Base-by-base conservation (phyloP, 495 filamentous ascomycete species). In the Neurospora africana region DNA sequence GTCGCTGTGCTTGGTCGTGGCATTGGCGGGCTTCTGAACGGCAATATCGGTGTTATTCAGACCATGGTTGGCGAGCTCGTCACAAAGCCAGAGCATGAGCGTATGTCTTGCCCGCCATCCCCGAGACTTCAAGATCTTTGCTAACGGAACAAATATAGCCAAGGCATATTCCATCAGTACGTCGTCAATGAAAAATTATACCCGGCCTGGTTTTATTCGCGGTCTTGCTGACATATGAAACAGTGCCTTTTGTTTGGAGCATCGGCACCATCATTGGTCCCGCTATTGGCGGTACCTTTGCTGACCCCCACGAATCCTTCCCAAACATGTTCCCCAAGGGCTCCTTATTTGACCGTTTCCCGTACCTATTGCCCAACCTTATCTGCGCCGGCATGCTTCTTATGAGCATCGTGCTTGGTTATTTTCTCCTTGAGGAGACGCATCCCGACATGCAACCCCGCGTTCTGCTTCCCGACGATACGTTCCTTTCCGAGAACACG, bases 1-100 rank as follows among this genome's bases (percentile, higher is more conserved):
- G 78, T 91, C 65, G 93, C 93, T 7, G 81, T 97, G 47, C 71
- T 85, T 41, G 94, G 92, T 19, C 85, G 94, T 72, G 86, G 88
- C n/a, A 80, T 96, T 8, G 93, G 92, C 15, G 94, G 94, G 30
- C 81, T 91, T 5, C 82, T 97, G 53, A 97, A 97, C 82, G 93
- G 93, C 53, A 96, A 96, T 74, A 90, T 95, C 76, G 93, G 90
- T 11, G 92, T 96, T 39, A 93, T 96, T 72, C 92, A 95, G 79
- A 95, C 92, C n/a, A 95, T 95, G 92, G 92, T 96, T 30, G 92
- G 90, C 27, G 93, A 96, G 78, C 75, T 95, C 69, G 91, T 95
- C 61, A 89, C 85, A 27, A 89, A 90, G 39, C 91, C 91, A 3
- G 89, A 93, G 76, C 91, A 95, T 82, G 92, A 95, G 79, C 92